Evolutionary conservation across 768 basidiomycete species (phyloP).

Genomic region (Leucosporidium creatinivorum): DNA sequence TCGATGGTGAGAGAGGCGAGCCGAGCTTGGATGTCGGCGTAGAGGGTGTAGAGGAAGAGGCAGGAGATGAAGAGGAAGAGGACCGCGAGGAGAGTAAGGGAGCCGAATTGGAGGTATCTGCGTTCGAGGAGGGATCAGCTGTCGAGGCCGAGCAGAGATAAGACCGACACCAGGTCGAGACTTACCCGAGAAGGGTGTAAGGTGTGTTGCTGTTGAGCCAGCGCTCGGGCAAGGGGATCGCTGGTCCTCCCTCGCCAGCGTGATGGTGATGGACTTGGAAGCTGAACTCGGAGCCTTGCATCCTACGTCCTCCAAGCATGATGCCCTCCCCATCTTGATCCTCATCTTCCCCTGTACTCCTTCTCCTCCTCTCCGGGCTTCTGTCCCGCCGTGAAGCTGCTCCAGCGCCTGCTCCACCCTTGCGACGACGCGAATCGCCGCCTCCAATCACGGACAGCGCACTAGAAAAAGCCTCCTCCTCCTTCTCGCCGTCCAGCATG

Average conservation of each 20-base stretch:
- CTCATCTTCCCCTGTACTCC: not conserved
- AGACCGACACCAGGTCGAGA: slow-evolving; percentile 14
- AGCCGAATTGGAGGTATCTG: slow-evolving; percentile 85
- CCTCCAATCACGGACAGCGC: not conserved
- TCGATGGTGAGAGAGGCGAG: slow-evolving; percentile 85
- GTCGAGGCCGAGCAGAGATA: not conserved
- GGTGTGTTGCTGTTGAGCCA: slow-evolving; percentile 45
- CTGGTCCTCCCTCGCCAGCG: slow-evolving; percentile 6
- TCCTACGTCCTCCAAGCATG: slow-evolving; percentile 2
- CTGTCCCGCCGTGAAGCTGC: slow-evolving; percentile 9
- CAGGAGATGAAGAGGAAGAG: slow-evolving; percentile 76
- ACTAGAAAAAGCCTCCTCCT: not conserved
- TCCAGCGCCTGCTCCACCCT: slow-evolving; percentile 11
- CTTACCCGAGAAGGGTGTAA: slow-evolving; percentile 78
- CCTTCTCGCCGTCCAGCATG: no score
- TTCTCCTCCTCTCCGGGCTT: slow-evolving; percentile 7
- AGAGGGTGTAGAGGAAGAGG: slow-evolving; percentile 81
- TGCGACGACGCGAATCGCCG: not conserved
- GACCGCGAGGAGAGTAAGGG: slow-evolving; percentile 75
- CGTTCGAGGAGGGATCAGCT: not conserved
- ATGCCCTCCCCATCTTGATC: not conserved
- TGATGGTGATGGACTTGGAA: slow-evolving; percentile 31
- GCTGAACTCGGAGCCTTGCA: slow-evolving; percentile 21
- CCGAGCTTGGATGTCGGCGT: slow-evolving; percentile 78
- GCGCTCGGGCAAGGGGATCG: not conserved